A percentile compares a stretch with the other conserved stretches of the same genome.
These are phyloP conservation scores for Pseudogymnoascus sp. DNA, from an alignment of 2,329 filamentous ascomycete genomes.

Conservation along the genomic window DNA sequence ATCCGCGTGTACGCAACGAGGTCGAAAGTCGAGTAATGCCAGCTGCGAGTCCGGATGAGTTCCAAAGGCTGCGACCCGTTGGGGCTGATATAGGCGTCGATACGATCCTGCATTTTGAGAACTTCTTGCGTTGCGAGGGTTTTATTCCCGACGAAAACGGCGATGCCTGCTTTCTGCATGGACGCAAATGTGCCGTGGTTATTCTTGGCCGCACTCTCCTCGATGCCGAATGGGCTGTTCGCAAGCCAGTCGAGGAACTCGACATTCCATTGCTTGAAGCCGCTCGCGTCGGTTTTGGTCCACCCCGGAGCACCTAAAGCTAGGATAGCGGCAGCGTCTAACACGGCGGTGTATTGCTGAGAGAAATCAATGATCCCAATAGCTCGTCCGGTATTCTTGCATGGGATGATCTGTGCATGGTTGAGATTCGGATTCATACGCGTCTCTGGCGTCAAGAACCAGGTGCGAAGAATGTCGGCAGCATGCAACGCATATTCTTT, in stretches of 20 bases:
- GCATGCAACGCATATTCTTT: slow-evolving; percentile 22
- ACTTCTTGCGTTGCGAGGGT: slow-evolving; percentile 10
- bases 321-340: slow-evolving; percentile 22
- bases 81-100: slow-evolving; percentile 19
- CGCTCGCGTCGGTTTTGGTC: slow-evolving; percentile 14
- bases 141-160: slow-evolving; percentile 22
- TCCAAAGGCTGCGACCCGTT: slow-evolving; percentile 24
- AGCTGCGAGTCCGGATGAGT: slow-evolving; percentile 24
- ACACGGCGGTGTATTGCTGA: slow-evolving; percentile 23
- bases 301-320: slow-evolving; percentile 17
- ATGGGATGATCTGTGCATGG: slow-evolving; percentile 21
- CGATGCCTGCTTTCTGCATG: slow-evolving; percentile 23
- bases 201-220: slow-evolving; percentile 17
- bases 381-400: slow-evolving; percentile 8
- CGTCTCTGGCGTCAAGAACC: slow-evolving; percentile 22
- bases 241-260: slow-evolving; percentile 23
- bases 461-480: slow-evolving; percentile 21
- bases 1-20: slow-evolving; percentile 18
- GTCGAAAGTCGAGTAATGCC: slow-evolving; percentile 26
- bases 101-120: slow-evolving; percentile 11
- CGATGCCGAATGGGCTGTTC: slow-evolving; percentile 20
- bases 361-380: slow-evolving; percentile 18
- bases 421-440: slow-evolving; percentile 26
- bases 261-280: slow-evolving; percentile 22
- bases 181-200: slow-evolving; percentile 25